Base-by-base conservation (phyloP, 2,329 filamentous ascomycete species). In the Aspergillus fructus region DNA sequence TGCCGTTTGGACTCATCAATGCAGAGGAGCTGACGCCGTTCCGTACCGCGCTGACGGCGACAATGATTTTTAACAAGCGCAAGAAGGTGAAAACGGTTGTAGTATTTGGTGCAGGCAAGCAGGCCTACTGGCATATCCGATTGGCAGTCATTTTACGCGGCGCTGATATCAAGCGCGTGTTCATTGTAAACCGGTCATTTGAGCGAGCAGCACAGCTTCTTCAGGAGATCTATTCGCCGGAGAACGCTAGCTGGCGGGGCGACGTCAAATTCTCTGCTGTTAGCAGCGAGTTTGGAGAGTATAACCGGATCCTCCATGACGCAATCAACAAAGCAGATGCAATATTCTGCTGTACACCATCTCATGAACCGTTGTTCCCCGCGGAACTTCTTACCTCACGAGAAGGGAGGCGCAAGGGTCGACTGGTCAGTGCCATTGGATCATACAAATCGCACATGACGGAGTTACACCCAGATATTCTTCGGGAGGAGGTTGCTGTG, bases 51-150 rank as follows among this genome's bases (percentile, higher is more conserved):
- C 75, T 90, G 12, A 83, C 84, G 0, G 68, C 78, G 5, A 82
- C 83, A 12, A 83, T 87, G 56, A 78, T 89, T 63, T 79, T 88
- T 17, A 84, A 85, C 68, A 82, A 74, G 66, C 89, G 93, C 55
- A 79, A 83, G 55, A 83, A 83, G 27, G 88, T 96, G 42, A 87
- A 88, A 69, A 90, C 87, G 13, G 70, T 97, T 11, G 87, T 89
- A 13, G 88, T 96, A 53, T 97, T 97, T 71, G 93, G 93, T 23
- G 88, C 89, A 34, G 93, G 93, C 46, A 86, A 89, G 65, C 93
- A 97, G 77, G 93, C 93, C 12, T 96, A 93, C 78, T 97, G 93
- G 93, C 93, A 97, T 71, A 85, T 96, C 43, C 88, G 92, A 1
- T 83, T 97, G 4, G 88, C 93, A 0, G 81, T 97, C 62, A 81